Conservation (phyloP, 1,284 basidiomycete species). For the Cryptococcus floricola region DNA sequence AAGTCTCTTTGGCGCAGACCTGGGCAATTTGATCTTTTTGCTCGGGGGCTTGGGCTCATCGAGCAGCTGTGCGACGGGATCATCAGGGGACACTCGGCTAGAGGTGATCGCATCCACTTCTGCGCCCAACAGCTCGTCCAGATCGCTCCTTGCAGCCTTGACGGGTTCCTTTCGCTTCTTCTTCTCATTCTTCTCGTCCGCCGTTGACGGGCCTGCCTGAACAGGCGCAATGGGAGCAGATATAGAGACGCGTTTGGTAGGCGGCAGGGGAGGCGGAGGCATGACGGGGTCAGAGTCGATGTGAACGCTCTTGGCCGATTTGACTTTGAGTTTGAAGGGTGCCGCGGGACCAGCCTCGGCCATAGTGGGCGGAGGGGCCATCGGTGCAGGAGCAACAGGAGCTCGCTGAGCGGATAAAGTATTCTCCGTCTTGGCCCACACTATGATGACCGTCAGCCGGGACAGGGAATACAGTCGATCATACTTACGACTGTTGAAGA, state of each 20-base stretch:
- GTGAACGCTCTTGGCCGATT: slow-evolving; percentile 28
- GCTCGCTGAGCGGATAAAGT: slow-evolving; percentile 22
- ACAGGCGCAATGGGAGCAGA: slow-evolving; percentile 7
- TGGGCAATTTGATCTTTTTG: slow-evolving; percentile 33
- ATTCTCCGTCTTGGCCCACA: slow-evolving; percentile 38
- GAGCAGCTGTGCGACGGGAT: slow-evolving; percentile 29
- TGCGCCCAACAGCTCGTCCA: slow-evolving; percentile 45
- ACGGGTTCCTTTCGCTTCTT: slow-evolving; percentile 20
- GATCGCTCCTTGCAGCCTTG: slow-evolving; percentile 11
- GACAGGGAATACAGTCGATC: background rate
- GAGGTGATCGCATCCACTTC: slow-evolving; percentile 45
- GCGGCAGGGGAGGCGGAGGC: slow-evolving; percentile 43
- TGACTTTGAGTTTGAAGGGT: slow-evolving; percentile 34
- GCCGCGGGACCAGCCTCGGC: slow-evolving; percentile 4
- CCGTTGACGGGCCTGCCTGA: background rate
- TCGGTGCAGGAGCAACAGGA: slow-evolving; percentile 1
- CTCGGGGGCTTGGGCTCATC: slow-evolving; percentile 20
- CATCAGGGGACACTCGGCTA: slow-evolving; percentile 4
- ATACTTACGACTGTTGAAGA: slow-evolving; percentile 77
- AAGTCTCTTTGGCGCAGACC: slow-evolving; percentile 1
- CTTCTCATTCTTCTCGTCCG: slow-evolving; percentile 24
- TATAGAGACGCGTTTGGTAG: slow-evolving; percentile 2
- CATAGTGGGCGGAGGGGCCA: slow-evolving; percentile 19
- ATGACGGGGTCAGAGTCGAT: slow-evolving; percentile 28
- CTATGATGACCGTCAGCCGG: slow-evolving; percentile 8